These are phyloP conservation scores for Purpureocillium takamizusanense DNA, from an alignment of 2,329 filamentous ascomycete genomes.

Conservation along the genomic window DNA sequence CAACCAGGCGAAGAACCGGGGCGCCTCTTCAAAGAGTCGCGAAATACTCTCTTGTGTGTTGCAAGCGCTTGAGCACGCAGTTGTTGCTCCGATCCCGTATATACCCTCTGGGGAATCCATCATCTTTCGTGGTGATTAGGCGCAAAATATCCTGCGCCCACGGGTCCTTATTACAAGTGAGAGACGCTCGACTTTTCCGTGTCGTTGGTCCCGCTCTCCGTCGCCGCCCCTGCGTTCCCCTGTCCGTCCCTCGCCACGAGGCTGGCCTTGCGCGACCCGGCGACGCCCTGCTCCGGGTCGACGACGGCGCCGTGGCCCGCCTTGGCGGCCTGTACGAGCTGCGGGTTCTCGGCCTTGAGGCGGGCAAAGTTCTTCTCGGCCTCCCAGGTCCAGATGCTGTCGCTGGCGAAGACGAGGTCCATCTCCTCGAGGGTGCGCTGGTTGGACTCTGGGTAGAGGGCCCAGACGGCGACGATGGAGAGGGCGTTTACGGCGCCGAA, in stretches of 20 bases:
- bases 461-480: conserved; percentile 62
- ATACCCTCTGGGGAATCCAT: too few species aligned
- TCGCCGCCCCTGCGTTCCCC: background rate
- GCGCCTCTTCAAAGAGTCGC: conserved; percentile 19
- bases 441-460: conserved; percentile 65
- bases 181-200: conserved; percentile 5
- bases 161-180: conserved; percentile 27
- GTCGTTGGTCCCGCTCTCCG: background rate
- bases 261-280: conserved; percentile 3
- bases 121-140: too few species aligned
- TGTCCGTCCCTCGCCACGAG: background rate
- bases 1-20: conserved; percentile 17
- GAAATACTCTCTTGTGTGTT: too few species aligned
- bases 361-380: conserved; percentile 55
- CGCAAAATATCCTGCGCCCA: too few species aligned
- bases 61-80: too few species aligned
- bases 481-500: conserved; percentile 61
- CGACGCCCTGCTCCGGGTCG: conserved; percentile 12
- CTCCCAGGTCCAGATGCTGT: conserved; percentile 62
- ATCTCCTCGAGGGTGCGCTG: conserved; percentile 69
- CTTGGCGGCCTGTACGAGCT: conserved; percentile 16
- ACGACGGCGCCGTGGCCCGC: conserved; percentile 3
- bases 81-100: too few species aligned
- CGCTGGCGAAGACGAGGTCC: conserved; percentile 60
- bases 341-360: conserved; percentile 53